These are phyloP conservation scores for Xylaria polymorpha DNA, from an alignment of 2,329 filamentous ascomycete species.

Conservation along the genomic window DNA sequence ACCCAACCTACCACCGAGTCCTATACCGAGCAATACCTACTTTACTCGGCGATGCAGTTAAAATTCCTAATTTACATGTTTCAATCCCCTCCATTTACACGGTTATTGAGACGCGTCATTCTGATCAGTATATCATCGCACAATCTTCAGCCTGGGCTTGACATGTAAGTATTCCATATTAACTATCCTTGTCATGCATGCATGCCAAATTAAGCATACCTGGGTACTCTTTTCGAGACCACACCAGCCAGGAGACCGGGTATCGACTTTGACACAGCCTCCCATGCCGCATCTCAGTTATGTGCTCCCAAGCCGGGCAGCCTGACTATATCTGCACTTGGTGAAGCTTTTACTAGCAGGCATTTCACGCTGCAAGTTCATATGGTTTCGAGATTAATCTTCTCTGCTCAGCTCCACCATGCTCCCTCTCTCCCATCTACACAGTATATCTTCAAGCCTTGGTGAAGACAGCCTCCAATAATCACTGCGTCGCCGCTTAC, in stretches of 20 bases:
- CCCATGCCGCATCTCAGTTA: background rate
- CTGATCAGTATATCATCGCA: conserved; percentile 4
- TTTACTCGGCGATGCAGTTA: background rate
- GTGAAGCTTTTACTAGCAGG: background rate
- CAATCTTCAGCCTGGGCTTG: background rate
- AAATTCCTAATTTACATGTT: background rate
- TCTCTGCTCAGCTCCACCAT: background rate
- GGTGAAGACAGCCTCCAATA: background rate
- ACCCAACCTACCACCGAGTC: too few relatives aligned
- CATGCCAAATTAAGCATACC: background rate
- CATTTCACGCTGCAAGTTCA: background rate
- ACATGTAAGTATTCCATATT: background rate
- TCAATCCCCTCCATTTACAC: background rate
- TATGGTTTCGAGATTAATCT: conserved; percentile 1
- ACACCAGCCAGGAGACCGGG: background rate
- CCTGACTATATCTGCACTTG: background rate
- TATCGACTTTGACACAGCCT: background rate
- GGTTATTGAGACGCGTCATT: background rate
- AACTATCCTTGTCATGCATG: conserved; percentile 7
- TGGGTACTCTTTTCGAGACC: background rate
- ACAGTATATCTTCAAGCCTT: background rate
- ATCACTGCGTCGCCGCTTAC: background rate
- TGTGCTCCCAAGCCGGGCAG: background rate
- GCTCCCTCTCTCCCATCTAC: background rate
- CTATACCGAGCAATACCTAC: too few relatives aligned